phyloP scores from a whole-genome alignment of 1,139 yeast species.

The Yamadazyma triangularis region DNA sequence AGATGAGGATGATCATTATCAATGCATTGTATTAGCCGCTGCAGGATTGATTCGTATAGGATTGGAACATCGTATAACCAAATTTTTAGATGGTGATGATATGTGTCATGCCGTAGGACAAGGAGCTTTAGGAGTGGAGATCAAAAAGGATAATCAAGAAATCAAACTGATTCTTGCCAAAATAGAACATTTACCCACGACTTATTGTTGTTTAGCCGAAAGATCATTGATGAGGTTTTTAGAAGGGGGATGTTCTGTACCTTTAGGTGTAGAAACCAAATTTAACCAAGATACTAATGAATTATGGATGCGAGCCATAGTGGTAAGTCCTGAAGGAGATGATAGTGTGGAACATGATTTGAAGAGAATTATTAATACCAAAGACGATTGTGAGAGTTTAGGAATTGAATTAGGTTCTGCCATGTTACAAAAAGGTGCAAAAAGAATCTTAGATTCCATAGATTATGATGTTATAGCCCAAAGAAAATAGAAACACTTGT shows the following conservation, averaged over 20 bases:
- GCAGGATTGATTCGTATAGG: slow-evolving; percentile 84
- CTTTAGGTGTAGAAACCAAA: slow-evolving; percentile 80
- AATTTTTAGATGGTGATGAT: slow-evolving; percentile 66
- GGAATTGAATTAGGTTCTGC: slow-evolving; percentile 69
- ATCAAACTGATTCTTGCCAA: slow-evolving; percentile 55
- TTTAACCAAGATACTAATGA: slow-evolving; percentile 41
- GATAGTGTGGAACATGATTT: slow-evolving; percentile 56
- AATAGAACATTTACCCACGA: slow-evolving; percentile 64
- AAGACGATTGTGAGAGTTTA: slow-evolving; percentile 63
- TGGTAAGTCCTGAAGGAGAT: slow-evolving; percentile 81
- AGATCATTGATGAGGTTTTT: slow-evolving; percentile 79
- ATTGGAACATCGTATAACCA: slow-evolving; percentile 66
- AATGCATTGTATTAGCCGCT: slow-evolving; percentile 83
- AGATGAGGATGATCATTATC: slow-evolving; percentile 62
- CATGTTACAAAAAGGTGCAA: slow-evolving; percentile 76
- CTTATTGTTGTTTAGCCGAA: slow-evolving; percentile 85
- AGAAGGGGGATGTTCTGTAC: slow-evolving; percentile 98
- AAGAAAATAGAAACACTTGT: no score
- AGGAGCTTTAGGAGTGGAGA: slow-evolving; percentile 93
- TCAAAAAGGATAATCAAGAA: slow-evolving; percentile 61
- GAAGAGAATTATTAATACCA: slow-evolving; percentile 27
- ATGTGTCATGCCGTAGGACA: slow-evolving; percentile 98
- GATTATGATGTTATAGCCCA: slow-evolving; percentile 67
- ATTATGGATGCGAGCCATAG: slow-evolving; percentile 62
- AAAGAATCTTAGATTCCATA: slow-evolving; percentile 72